Percentiles rank a stretch among this genome's conserved stretches.
Evolutionary conservation across 75 land plant species (phyloP).

Genomic region (Selaginella moellendorffii): DNA sequence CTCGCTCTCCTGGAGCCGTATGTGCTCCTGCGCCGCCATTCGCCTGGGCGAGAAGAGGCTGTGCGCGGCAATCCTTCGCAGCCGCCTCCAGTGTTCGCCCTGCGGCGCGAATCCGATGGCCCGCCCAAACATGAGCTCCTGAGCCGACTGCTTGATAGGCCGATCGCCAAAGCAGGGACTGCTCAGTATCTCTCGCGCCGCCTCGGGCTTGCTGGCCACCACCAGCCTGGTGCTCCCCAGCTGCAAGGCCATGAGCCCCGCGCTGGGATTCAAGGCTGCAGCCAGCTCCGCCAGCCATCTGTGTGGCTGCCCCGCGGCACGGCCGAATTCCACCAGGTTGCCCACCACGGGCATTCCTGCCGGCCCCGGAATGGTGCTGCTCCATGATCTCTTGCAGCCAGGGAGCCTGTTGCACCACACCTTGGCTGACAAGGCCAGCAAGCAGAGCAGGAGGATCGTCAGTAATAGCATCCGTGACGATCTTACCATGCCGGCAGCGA

Average conservation of each 20-base stretch:
- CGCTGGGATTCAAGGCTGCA: background rate
- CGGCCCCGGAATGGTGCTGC: conserved; percentile 38
- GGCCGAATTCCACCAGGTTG: conserved; percentile 20
- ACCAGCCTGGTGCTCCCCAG: conserved; percentile 1
- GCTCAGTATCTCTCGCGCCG: background rate
- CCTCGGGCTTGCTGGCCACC: background rate
- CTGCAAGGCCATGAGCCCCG: background rate
- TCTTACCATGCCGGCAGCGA: too few relatives aligned
- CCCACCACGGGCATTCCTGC: conserved; percentile 53
- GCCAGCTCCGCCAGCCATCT: conserved; percentile 43
- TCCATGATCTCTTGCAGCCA: too few relatives aligned
- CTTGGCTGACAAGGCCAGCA: too few relatives aligned
- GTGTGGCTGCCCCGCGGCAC: conserved; percentile 53
- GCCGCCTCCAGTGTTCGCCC: conserved; percentile 46
- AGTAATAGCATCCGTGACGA: too few relatives aligned
- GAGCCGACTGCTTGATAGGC: conserved; percentile 3
- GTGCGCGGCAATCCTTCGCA: conserved; percentile 34
- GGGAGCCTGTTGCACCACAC: too few relatives aligned
- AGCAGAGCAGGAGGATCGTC: too few relatives aligned
- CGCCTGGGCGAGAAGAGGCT: conserved; percentile 45
- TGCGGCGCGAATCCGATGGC: conserved; percentile 27
- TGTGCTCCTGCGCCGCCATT: conserved; percentile 23
- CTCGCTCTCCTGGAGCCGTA: conserved; percentile 14
- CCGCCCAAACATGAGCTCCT: conserved; percentile 3
- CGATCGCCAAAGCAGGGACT: background rate